Conservation (phyloP, 2,329 filamentous ascomycete species). For the Alternaria incomplexa region DNA sequence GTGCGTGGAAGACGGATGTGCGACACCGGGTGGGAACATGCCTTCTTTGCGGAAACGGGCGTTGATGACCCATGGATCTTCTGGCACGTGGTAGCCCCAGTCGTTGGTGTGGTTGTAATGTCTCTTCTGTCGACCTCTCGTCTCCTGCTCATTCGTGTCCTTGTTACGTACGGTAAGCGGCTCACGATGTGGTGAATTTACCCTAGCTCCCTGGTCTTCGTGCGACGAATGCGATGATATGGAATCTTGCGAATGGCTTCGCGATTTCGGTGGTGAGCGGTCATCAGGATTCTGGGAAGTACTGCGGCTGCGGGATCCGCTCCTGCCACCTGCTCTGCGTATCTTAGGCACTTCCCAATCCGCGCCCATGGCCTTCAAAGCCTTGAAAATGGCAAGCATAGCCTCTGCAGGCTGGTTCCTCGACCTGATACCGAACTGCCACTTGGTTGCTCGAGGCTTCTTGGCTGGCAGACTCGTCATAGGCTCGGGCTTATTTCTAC, state of each 20-base stretch:
- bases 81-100: constrained; percentile 80
- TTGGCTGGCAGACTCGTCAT: constrained; percentile 66
- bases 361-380: constrained; percentile 83
- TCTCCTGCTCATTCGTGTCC: constrained; percentile 20
- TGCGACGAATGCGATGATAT: constrained; percentile 40
- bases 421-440: constrained; percentile 97
- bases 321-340: constrained; percentile 51
- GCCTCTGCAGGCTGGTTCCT: constrained; percentile 94
- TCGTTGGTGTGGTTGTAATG: constrained; percentile 56
- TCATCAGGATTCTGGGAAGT: constrained; percentile 33
- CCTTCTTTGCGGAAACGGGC: constrained; percentile 87
- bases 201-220: constrained; percentile 22
- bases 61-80: constrained; percentile 93
- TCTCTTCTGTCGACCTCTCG: constrained; percentile 48
- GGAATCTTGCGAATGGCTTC: constrained; percentile 37
- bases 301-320: constrained; percentile 40
- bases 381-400: constrained; percentile 93
- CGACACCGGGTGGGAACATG: constrained; percentile 63
- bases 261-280: constrained; percentile 44
- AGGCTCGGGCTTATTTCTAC: constrained; percentile 58
- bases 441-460: constrained; percentile 82
- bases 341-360: constrained; percentile 73
- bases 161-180: constrained; percentile 41
- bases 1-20: constrained; percentile 58
- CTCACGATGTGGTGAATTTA: constrained; percentile 28